Evolutionary conservation across 2,329 filamentous ascomycete species (phyloP), one percentile per base, ranked within the genome.

Genomic region (Aspergillus glaucus): DNA sequence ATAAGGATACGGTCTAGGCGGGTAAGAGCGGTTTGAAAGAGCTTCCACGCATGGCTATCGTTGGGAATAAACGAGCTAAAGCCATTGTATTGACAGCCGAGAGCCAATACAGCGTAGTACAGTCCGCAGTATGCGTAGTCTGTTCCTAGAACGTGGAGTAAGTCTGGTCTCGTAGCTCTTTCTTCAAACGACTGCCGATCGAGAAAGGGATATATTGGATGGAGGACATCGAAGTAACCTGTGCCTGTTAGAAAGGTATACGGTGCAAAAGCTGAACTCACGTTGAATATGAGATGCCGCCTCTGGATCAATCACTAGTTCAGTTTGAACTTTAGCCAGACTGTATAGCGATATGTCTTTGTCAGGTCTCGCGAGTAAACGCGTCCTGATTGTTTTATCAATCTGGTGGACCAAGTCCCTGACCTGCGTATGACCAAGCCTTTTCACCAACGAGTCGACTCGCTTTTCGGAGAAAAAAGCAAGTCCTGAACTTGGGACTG

Each of bases 111-210:
- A 8, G 58, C 50, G 3, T 72, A 57, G 51, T 73, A 75, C 1
- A 74, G 58, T 1, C 64, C 59, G 49, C 74, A 73, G 53, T 72
- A 75, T 24, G 59, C 64, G 69, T 43, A 17, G n/a, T 22, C 22
- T 6, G 22, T 22, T 22, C 22, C 22, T 22, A 22, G 22, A 22
- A 22, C 22, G 3, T 22, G 22, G 22, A 22, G 1, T 4, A 22
- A 22, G 22, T 22, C 22, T 22, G 22, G 3, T 22, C 22, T 22
- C 22, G 3, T 22, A 22, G 22, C 22, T 22, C 22, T 22, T 22
- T 22, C 22, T 6, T 22, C 22, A 6, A 22, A 22, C 22, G 5
- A 22, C 22, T 22, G 22, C 22, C 22, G 22, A 22, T 22, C 22
- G 22, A 22, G 22, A 22, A 22, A 22, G 22, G 22, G 22, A 22